Percentiles rank a stretch among this genome's conserved stretches.
Conservation (phyloP, 352 stramenopile species). For the Pythium guiyangense region DNA sequence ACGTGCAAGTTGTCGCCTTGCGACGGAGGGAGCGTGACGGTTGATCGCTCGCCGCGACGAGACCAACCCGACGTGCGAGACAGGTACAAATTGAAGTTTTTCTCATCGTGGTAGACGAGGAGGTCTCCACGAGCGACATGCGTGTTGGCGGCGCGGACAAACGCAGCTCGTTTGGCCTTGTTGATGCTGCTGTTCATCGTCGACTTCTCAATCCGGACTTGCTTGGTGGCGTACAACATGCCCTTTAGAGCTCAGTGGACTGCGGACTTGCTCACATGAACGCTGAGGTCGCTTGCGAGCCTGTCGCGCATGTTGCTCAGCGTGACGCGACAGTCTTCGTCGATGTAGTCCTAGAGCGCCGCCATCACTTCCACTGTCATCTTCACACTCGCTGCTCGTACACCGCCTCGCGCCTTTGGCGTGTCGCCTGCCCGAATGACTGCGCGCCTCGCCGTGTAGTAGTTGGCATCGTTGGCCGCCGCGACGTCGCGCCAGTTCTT, state of each 20-base stretch:
- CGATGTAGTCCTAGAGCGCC: slow-evolving; percentile 15
- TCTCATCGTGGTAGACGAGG: slow-evolving; percentile 19
- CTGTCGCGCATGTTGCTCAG: slow-evolving; percentile 4
- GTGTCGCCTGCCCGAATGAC: too few relatives aligned
- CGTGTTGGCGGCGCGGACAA: slow-evolving; percentile 7
- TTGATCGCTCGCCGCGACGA: slow-evolving; percentile 9
- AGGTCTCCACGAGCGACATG: slow-evolving; percentile 18
- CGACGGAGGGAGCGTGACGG: slow-evolving; percentile 8
- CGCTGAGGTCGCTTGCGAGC: slow-evolving; percentile 4
- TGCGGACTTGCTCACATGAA: slow-evolving; percentile 6
- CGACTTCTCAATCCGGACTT: slow-evolving; percentile 16
- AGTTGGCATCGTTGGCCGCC: too few relatives aligned
- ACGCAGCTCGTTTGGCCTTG: slow-evolving; percentile 16
- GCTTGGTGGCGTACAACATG: slow-evolving; percentile 20
- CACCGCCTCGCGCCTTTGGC: too few relatives aligned
- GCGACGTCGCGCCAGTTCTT: too few relatives aligned
- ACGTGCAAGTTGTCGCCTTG: slow-evolving; percentile 18
- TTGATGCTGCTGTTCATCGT: slow-evolving; percentile 18
- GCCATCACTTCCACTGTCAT: slow-evolving; percentile 15
- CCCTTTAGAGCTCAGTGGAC: slow-evolving; percentile 13
- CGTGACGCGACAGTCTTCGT: slow-evolving; percentile 14
- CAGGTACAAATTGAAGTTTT: slow-evolving; percentile 25
- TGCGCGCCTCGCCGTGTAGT: too few relatives aligned
- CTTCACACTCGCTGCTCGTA: slow-evolving; percentile 12
- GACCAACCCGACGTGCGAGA: slow-evolving; percentile 10